Base-by-base conservation (phyloP, 2,329 filamentous ascomycete genomes). In the Clonostachys sp. region DNA sequence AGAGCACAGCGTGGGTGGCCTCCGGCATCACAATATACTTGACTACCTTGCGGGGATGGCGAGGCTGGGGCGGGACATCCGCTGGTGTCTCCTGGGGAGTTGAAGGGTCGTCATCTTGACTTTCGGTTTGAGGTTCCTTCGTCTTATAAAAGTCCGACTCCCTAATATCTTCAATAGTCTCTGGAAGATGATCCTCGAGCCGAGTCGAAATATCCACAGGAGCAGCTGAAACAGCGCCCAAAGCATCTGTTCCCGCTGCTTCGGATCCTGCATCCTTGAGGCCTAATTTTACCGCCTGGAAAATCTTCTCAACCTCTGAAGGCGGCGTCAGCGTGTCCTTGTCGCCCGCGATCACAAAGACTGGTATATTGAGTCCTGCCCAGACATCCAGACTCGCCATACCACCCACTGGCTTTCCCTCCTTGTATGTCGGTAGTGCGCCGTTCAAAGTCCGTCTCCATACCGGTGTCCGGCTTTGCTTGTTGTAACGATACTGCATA, bases 371-470 rank as follows among this genome's bases (percentile, higher is more conserved):
- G 13, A 96, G 71, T 8, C 80, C 81, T 20, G 76, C 73, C 94
- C 94, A 97, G 1, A 83, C 69, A 6, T 84, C 75, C 51, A 77
- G 65, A 0, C 86, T 84, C 3, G 90, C 85, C 9, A 95, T 64
- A 1, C 89, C 89, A 5, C 84, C 82, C 9, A 63, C 60, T 1
- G 80, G 65, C 24, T 73, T 63, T 2, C 77, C 80, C 8, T 73
- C 60, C 5, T 73, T 62, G 49, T 84, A 86, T 0, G 63, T 67
- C 0, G 89, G 86, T 20, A 94, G 72, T 45, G 77, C 75, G 0
- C 91, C 89, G 63, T 77, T 83, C 1, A 85, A 84, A 83, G 95
- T 91, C 38, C 90, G 82, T 54, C 87, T 81, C 78, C 89, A 96
- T 0, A 94, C 88, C 0, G 86, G 77, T 0, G 91, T 94, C 53